Conservation (phyloP, 179 eudicot genomes). For the Camellia oleifera region DNA sequence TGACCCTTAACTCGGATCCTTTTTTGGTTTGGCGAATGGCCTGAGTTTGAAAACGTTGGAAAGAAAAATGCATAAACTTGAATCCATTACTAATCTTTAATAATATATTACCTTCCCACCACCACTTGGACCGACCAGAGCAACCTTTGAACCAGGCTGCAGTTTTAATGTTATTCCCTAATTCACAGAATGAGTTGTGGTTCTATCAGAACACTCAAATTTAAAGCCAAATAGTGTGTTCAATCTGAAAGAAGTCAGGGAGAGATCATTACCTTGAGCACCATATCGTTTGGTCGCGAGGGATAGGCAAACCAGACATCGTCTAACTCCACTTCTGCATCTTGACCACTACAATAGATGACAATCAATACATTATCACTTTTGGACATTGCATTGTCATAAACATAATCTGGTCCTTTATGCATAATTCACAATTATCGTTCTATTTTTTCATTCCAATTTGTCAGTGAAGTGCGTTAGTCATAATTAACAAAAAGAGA, state of each 20-base stretch:
- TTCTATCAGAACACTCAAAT: not conserved
- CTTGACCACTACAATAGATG: constrained; percentile 47
- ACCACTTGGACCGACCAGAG: constrained; percentile 97
- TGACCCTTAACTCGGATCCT: too few relatives aligned
- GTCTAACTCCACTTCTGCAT: constrained; percentile 70
- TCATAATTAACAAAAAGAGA: not conserved
- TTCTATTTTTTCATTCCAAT: not conserved
- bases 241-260: not conserved
- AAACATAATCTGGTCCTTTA: not conserved
- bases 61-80: too few relatives aligned
- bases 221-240: not conserved
- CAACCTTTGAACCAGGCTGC: constrained; percentile 83
- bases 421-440: not conserved
- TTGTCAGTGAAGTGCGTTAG: not conserved
- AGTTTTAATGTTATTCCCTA: constrained; percentile 78
- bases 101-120: constrained; percentile 75
- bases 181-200: not conserved
- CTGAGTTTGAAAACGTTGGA: too few relatives aligned
- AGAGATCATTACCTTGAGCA: constrained; percentile 63
- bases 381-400: not conserved
- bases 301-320: constrained; percentile 97
- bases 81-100: too few relatives aligned
- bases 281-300: constrained; percentile 83
- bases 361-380: constrained; percentile 3
- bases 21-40: too few relatives aligned